Evolutionary conservation across 495 filamentous ascomycete genomes (phyloP), one percentile per base, ranked within the genome.

Genomic region (Patellaria atrata): DNA sequence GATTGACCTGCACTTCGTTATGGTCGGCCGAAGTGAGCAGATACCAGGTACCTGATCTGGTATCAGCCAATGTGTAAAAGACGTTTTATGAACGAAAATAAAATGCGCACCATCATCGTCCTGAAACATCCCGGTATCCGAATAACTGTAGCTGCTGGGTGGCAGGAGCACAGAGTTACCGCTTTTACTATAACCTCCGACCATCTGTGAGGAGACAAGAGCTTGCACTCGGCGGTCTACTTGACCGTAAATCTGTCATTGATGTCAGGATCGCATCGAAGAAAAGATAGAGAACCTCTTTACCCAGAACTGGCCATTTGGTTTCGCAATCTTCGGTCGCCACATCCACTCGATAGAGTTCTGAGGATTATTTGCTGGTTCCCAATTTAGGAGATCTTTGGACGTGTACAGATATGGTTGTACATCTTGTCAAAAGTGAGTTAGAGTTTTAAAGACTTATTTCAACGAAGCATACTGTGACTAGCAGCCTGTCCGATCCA

Each of bases 1-100:
- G 36, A 35, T 65, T 65, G 40, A 65, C 50, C 32, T 65, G 62
- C 16, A 65, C 49, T 26, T 40, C 58, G 38, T 65, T 65, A 50
- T 64, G 61, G 44, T 64, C 59, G 13, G 59, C 61, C 13, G 51
- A 56, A 2, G 62, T 63, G 13, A 65, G 48, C 21, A 64, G 47
- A 33, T 61, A 65, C 54, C 53, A 63, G 4, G 54, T 60, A n/a
- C n/a, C n/a, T n/a, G n/a, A n/a, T n/a, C n/a, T n/a, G n/a, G n/a
- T n/a, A n/a, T n/a, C n/a, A n/a, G n/a, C n/a, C n/a, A n/a, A n/a
- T n/a, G 12, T 48, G 55, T 58, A 27, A 14, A 13, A 17, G 7
- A 27, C 11, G 22, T 5, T 47, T 16, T 43, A 40, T 29, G 12
- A 41, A 20, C 10, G 9, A 3, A 13, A 16, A 20, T 31, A 21